Base-by-base conservation (phyloP, 768 basidiomycete species). In the Phlebiopsis gigantea region DNA sequence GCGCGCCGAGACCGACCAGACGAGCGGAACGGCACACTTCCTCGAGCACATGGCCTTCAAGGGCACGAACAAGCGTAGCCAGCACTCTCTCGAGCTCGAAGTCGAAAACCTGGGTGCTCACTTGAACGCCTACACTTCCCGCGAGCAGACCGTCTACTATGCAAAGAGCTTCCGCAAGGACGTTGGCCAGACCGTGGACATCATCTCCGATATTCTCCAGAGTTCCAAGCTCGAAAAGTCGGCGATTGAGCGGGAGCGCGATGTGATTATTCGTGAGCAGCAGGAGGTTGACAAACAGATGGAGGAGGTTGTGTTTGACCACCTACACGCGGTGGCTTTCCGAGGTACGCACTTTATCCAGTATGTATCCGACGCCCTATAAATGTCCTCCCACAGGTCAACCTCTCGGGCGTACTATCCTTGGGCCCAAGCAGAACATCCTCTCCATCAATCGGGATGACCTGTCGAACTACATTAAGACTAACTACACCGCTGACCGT, bases 131-230 rank as follows among this genome's bases (percentile, higher is more conserved):
- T 98, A 98, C 76, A 99, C 97, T 8, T 97, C 95, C 24, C 84
- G 97, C 60, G 97, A 99, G 76, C 96, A 98, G 75, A 99, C 97
- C 21, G 95, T 98, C 55, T 99, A 98, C 79, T 98, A 98, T 69
- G 96, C 96, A 66, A 98, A 98, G 81, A 88, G 90, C 70, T 98
- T 99, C 85, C 83, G 88, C 71, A 90, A 94, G 79, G 97, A 98
- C 70, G 91, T 98, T 10, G 80, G 85, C 12, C 78, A 80, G 48
- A 84, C 93, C 30, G 93, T 98, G 56, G 94, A 98, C 73, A 97
- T 99, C 75, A 93, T 99, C 72, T 88, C 89, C 66, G 97, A 99
- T 72, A 98, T 99, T 66, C 82, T 98, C 44, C 94, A 97, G 71
- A 96, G 95, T 74, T 93, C 92, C 29, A 98, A 94, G 76, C 80